Evolutionary conservation across 2,329 filamentous ascomycete genomes (phyloP).

Genomic region (Trichoderma hamatum): DNA sequence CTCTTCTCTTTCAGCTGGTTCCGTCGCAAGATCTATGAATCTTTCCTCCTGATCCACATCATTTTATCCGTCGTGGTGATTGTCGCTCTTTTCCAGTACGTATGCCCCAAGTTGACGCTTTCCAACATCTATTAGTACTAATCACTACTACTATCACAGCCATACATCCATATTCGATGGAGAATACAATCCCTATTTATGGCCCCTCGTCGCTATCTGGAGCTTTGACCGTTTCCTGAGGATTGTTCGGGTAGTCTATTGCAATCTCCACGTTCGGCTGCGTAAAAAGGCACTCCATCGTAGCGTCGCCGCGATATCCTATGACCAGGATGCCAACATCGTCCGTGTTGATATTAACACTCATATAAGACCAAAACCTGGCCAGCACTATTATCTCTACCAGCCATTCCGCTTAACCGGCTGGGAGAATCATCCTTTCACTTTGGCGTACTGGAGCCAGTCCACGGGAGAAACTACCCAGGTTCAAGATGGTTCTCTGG

Average conservation of each 20-base stretch:
- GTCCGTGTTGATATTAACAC: constrained; percentile 38
- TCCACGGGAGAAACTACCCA: background rate
- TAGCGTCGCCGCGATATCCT: constrained; percentile 37
- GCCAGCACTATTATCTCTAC: constrained; percentile 46
- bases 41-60: constrained; percentile 50
- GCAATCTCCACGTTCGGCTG: constrained; percentile 29
- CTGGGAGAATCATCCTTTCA: constrained; percentile 50
- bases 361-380: constrained; percentile 37
- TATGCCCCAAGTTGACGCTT: constrained; percentile 30
- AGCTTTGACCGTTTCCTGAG: constrained; percentile 49
- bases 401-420: constrained; percentile 37
- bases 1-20: constrained; percentile 22
- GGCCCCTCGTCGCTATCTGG: constrained; percentile 50
- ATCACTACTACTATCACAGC: background rate
- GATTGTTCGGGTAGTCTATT: constrained; percentile 40
- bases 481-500: background rate
- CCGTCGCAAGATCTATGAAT: constrained; percentile 46
- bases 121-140: background rate
- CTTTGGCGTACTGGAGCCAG: constrained; percentile 34
- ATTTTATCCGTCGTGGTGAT: constrained; percentile 47
- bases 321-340: constrained; percentile 41
- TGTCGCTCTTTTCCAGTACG: constrained; percentile 46
- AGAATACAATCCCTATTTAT: constrained; percentile 34
- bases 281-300: constrained; percentile 35
- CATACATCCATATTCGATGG: constrained; percentile 29